Evolutionary conservation across 495 filamentous ascomycete genomes (phyloP).

Genomic region (Aspergillus bridgeri): DNA sequence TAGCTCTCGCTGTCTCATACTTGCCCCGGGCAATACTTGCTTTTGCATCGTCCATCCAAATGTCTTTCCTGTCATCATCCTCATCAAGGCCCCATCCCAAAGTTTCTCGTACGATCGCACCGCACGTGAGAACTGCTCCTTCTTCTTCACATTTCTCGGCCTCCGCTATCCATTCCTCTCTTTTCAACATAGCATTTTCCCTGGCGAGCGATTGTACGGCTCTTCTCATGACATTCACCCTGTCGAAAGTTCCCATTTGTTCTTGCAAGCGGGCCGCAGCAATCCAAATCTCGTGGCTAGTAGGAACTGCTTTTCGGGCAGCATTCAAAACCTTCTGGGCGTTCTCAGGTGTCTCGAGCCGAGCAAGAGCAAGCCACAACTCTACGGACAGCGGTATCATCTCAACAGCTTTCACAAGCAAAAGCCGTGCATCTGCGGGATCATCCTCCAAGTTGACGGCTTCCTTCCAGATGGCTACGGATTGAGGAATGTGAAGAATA

Average conservation of each 20-base stretch:
- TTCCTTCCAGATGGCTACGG: conserved; percentile 93
- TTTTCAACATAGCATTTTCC: conserved; percentile 91
- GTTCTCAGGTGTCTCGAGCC: conserved; percentile 82
- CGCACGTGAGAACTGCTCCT: conserved; percentile 80
- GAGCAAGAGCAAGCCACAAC: conserved; percentile 89
- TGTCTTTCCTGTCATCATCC: conserved; percentile 92
- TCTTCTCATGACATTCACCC: conserved; percentile 89
- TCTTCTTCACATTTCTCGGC: conserved; percentile 95
- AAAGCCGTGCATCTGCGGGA: conserved; percentile 74
- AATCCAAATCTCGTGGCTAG: conserved; percentile 93
- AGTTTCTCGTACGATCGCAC: conserved; percentile 85
- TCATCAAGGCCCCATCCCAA: conserved; percentile 92
- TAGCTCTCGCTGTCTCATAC: conserved; percentile 87
- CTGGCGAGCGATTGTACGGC: conserved; percentile 85
- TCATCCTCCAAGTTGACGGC: conserved; percentile 95
- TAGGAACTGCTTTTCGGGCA: conserved; percentile 88
- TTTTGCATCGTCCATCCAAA: conserved; percentile 91
- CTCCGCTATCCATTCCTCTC: conserved; percentile 95
- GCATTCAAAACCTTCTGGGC: conserved; percentile 94
- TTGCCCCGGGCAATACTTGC: conserved; percentile 69
- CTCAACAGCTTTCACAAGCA: conserved; percentile 90
- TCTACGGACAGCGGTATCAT: conserved; percentile 91
- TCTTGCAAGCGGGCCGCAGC: conserved; percentile 89
- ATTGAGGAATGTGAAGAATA: conserved; percentile 83
- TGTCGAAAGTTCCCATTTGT: conserved; percentile 70